Evolutionary conservation across 192 early-diverging fungal genomes (phyloP), one percentile per base, ranked within the genome.

Genomic region (Coemansia sp.): DNA sequence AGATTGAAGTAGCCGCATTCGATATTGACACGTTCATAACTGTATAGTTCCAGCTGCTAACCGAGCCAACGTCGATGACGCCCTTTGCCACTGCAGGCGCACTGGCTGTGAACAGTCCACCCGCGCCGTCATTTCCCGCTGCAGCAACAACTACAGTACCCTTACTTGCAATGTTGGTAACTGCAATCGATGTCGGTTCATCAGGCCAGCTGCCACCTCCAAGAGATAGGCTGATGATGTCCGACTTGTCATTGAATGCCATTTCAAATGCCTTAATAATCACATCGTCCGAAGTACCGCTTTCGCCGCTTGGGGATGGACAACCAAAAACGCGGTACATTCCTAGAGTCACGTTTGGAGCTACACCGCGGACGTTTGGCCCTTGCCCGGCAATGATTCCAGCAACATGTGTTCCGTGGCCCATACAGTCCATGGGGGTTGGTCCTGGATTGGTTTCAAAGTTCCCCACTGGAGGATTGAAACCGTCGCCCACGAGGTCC

Each of bases 81-180:
- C 86, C 69, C 23, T 59, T 58, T 0, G 84, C 83, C n/a, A 85
- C 59, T 1, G 84, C 82, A 6, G 89, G 89, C 3, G 83, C 62
- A 15, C 78, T 68, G 4, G 81, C 78, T 38, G 85, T 85, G 60
- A 77, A 87, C 1, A 90, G 30, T 0, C 91, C 91, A 30, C 72
- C 69, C 26, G 64, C 38, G 43, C 94, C 94, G 35, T 89, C 85
- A 83, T 97, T 97, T 18, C 95, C 95, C 38, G 81, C 79, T 18
- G 93, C 85, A 23, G 88, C 81, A 55, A 87, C 80, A 14, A 94
- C 85, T 35, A 89, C 65, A 24, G 88, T 68, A 30, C 90, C 90
- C 7, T 69, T 30, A 8, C 71, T 59, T 16, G 76, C 71, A 5
- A 92, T 38, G 2, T 61, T 71, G 49, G 86, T 63, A 26, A 76